Evolutionary conservation across 2,329 filamentous ascomycete species (phyloP).

Genomic region (Fusarium dimerum): DNA sequence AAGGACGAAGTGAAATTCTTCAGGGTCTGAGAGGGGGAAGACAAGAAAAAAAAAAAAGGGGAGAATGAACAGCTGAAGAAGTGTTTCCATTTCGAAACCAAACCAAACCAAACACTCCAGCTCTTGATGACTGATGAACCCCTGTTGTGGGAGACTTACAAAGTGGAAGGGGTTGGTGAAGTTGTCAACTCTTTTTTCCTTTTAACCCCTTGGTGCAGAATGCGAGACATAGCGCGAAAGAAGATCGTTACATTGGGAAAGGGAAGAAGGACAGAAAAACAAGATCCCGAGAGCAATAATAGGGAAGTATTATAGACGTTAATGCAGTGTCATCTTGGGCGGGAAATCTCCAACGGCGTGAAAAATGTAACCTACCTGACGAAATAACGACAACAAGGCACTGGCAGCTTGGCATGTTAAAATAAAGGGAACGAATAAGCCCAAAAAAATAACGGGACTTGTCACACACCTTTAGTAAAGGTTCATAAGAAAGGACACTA

Average conservation of each 20-base stretch:
- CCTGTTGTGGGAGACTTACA: no score
- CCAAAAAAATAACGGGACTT: not conserved
- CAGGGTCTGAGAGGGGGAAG: no score
- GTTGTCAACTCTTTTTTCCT: no score
- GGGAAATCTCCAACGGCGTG: no score
- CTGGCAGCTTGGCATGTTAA: not conserved
- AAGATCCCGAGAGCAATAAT: not conserved
- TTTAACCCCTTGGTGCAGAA: not conserved
- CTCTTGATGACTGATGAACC: not conserved
- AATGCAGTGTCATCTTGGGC: no score
- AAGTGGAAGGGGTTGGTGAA: not conserved
- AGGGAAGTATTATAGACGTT: not conserved
- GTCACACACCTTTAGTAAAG: not conserved
- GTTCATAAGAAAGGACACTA: not conserved
- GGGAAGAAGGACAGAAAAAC: not conserved
- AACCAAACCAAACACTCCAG: slow-evolving; percentile 33
- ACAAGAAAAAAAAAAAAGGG: not conserved
- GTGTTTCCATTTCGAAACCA: slow-evolving; percentile 31
- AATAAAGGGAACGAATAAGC: not conserved
- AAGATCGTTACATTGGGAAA: not conserved
- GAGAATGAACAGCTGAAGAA: slow-evolving; percentile 4
- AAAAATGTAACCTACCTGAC: no score
- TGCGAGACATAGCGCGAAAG: not conserved
- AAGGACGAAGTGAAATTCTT: no score
- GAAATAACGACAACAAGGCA: no score